phyloP scores from a whole-genome alignment of 345 rosid species.

The Fremontodendron californicum region DNA sequence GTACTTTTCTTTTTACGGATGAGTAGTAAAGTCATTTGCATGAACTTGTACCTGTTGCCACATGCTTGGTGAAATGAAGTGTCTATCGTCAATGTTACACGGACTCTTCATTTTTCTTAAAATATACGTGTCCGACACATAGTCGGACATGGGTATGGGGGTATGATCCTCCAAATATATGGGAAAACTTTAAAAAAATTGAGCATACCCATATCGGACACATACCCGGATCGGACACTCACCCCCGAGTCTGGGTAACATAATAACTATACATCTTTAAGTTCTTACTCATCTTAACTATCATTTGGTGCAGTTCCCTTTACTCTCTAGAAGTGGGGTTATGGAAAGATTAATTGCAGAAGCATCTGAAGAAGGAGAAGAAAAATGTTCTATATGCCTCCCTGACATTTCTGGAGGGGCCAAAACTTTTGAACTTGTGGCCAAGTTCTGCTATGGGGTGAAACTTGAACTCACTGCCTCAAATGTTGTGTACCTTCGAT shows the following conservation, averaged over 20 bases:
- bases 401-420: constrained; percentile 80
- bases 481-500: constrained; percentile 76
- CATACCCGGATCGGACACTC: too few relatives aligned
- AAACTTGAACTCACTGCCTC: constrained; percentile 95
- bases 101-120: too few relatives aligned
- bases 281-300: constrained; percentile 16
- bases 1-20: background rate
- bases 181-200: too few relatives aligned
- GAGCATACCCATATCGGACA: too few relatives aligned
- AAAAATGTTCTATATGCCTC: constrained; percentile 55
- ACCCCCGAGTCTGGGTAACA: too few relatives aligned
- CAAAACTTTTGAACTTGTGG: constrained; percentile 92
- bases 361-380: constrained; percentile 61
- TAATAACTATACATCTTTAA: background rate
- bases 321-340: constrained; percentile 92
- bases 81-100: constrained; percentile 15
- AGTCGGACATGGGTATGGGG: too few relatives aligned
- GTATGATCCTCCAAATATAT: too few relatives aligned
- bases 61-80: background rate
- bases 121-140: too few relatives aligned
- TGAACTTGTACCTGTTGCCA: constrained; percentile 4
- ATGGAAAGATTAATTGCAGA: constrained; percentile 88
- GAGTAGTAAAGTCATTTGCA: background rate
- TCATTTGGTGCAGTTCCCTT: constrained; percentile 68
- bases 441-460: constrained; percentile 97